Conservation (phyloP, 257 asterid genomes). For the Solanum okadae region DNA sequence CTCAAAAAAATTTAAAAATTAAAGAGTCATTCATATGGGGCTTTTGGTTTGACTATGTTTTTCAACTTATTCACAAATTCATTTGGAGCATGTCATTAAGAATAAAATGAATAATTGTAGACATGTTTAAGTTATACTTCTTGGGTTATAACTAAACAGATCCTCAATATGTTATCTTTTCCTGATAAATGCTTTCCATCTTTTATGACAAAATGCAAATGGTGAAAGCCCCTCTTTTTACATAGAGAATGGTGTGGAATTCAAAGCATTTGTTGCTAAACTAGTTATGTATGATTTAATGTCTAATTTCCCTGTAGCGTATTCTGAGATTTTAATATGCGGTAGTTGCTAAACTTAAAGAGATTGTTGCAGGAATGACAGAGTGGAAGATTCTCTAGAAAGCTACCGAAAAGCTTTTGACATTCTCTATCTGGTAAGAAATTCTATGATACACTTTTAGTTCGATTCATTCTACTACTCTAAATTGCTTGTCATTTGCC, state of each 20-base stretch:
- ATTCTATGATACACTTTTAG: neutral
- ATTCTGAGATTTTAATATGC: neutral
- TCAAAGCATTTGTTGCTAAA: neutral
- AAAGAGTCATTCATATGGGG: neutral
- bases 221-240: neutral
- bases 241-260: neutral
- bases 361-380: conserved; percentile 58
- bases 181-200: neutral
- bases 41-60: neutral
- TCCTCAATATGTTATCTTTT: neutral
- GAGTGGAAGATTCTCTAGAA: conserved; percentile 59
- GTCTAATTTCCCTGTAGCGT: neutral
- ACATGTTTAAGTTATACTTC: neutral
- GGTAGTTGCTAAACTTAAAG: neutral
- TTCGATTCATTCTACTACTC: neutral
- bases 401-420: conserved; percentile 66
- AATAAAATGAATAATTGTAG: neutral
- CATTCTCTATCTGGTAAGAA: conserved; percentile 68
- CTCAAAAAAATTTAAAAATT: neutral
- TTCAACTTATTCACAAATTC: neutral
- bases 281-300: neutral
- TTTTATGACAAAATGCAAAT: neutral
- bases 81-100: neutral
- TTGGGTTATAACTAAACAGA: neutral
- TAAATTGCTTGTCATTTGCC: neutral